These are phyloP conservation scores for Xanthoconium stramineum DNA, from an alignment of 768 basidiomycete species.

Conservation along the genomic window DNA sequence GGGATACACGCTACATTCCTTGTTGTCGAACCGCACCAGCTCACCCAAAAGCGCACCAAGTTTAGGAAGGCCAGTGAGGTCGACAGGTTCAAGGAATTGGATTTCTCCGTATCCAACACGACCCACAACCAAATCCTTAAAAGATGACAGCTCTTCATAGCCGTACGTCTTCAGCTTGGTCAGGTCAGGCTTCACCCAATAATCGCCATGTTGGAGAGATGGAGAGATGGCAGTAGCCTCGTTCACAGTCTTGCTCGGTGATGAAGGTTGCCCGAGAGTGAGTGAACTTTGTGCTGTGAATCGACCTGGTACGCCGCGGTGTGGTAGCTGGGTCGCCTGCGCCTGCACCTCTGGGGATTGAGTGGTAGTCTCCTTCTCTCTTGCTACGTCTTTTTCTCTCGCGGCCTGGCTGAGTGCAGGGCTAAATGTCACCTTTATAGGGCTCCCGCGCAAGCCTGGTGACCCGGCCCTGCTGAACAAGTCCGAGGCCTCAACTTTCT, in stretches of 20 bases:
- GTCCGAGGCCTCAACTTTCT: slow-evolving; percentile 73
- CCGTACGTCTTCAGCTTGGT: slow-evolving; percentile 65
- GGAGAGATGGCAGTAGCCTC: slow-evolving; percentile 25
- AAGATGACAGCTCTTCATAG: slow-evolving; percentile 68
- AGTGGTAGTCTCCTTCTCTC: slow-evolving; percentile 32
- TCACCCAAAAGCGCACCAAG: slow-evolving; percentile 83
- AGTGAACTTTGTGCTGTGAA: slow-evolving; percentile 37
- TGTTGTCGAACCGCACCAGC: slow-evolving; percentile 83
- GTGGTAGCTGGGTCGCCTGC: slow-evolving; percentile 34
- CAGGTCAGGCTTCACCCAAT: slow-evolving; percentile 84
- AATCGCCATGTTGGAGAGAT: slow-evolving; percentile 79
- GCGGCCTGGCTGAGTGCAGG: slow-evolving; percentile 72
- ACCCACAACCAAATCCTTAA: slow-evolving; percentile 79
- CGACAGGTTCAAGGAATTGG: slow-evolving; percentile 73
- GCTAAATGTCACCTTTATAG: slow-evolving; percentile 63
- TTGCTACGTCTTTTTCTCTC: slow-evolving; percentile 65
- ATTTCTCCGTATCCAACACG: slow-evolving; percentile 92
- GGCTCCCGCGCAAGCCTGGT: slow-evolving; percentile 29
- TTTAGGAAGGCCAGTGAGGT: slow-evolving; percentile 80
- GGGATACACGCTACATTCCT: slow-evolving; percentile 92
- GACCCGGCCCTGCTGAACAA: slow-evolving; percentile 53
- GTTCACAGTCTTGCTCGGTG: slow-evolving; percentile 26
- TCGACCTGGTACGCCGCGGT: slow-evolving; percentile 39
- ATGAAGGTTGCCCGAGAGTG: slow-evolving; percentile 28
- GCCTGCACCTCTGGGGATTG: slow-evolving; percentile 13